These are phyloP conservation scores for Neocucurbitaria cava DNA, from an alignment of 2,329 filamentous ascomycete genomes.

Conservation along the genomic window DNA sequence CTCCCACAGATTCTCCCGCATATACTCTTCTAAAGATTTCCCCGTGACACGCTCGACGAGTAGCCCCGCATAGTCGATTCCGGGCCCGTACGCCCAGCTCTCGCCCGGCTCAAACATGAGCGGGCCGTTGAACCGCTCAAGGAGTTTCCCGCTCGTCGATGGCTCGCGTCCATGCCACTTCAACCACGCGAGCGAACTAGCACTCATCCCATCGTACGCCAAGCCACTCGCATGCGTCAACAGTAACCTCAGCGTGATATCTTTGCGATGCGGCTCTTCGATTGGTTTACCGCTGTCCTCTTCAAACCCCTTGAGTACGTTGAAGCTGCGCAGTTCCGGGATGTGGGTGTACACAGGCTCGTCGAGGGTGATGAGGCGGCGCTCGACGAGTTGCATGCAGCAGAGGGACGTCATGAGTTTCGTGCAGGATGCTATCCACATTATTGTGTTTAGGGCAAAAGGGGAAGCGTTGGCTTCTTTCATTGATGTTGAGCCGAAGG, in stretches of 20 bases:
- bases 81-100: slow-evolving; percentile 59
- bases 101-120: slow-evolving; percentile 53
- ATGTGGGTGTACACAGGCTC: slow-evolving; percentile 42
- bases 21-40: slow-evolving; percentile 65
- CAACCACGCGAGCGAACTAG: slow-evolving; percentile 51
- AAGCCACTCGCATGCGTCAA: slow-evolving; percentile 61
- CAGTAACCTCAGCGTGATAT: slow-evolving; percentile 48
- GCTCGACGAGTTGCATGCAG: slow-evolving; percentile 45
- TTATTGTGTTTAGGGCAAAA: slow-evolving; percentile 34
- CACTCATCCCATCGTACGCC: slow-evolving; percentile 53
- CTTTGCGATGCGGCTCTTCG: slow-evolving; percentile 25
- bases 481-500: slow-evolving; percentile 44
- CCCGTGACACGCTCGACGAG: slow-evolving; percentile 53
- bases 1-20: slow-evolving; percentile 59
- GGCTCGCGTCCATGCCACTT: slow-evolving; percentile 22
- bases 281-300: slow-evolving; percentile 30
- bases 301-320: slow-evolving; percentile 35
- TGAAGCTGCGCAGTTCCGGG: slow-evolving; percentile 38
- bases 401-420: slow-evolving; percentile 48
- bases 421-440: slow-evolving; percentile 51
- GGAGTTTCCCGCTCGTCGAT: slow-evolving; percentile 53
- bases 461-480: slow-evolving; percentile 25
- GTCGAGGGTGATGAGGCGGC: slow-evolving; percentile 39
- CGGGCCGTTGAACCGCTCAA: slow-evolving; percentile 50
- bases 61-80: slow-evolving; percentile 58